Base-by-base conservation (phyloP, 1,284 basidiomycete genomes). In the Moesziomyces parantarcticus region DNA sequence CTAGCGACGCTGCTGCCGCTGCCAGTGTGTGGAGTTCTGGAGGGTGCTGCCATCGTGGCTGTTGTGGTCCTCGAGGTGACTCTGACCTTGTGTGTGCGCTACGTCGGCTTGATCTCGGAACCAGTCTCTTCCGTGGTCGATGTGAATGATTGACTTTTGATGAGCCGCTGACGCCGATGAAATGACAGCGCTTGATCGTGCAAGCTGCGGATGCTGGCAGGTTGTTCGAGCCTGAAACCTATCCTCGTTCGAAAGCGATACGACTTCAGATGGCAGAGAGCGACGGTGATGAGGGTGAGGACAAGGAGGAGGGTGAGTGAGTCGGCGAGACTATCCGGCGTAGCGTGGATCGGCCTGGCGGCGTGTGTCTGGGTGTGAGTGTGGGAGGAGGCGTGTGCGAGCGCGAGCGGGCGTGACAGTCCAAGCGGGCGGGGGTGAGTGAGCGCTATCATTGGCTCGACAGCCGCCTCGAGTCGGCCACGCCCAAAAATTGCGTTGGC, bases 1-100 rank as follows among this genome's bases (percentile, higher is more conserved):
- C 58, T 62, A 7, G 58, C 55, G 44, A 58, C 56, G 44, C 65
- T 68, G 55, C 65, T 68, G 45, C 59, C 56, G 55, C 59, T 68
- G 45, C 65, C 65, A n/a, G 39, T 58, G 43, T 55, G 46, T 23
- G 59, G 45, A 47, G 52, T 23, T 50, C 50, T 53, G 29, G 64
- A 61, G 5, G 54, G 47, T 20, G 54, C 54, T 46, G 58, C 54
- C 25, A 58, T 45, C 54, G 57, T 53, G 13, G 2, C 29, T 29
- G 22, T 7, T 13, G 10, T 2, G 29, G 29, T 32, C 29, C 11
- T 5, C 18, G 23, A 10, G 3, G 21, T 43, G 36, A 50, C 40
- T 7, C 8, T n/a, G 11, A 10, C 22, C 14, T 20, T 25, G 49
- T 23, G 36, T 39, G 14, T 3, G 32, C 18, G 14, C 21, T 22